These are phyloP conservation scores for Neohortaea acidophila DNA, from an alignment of 495 filamentous ascomycete species.

Conservation along the genomic window DNA sequence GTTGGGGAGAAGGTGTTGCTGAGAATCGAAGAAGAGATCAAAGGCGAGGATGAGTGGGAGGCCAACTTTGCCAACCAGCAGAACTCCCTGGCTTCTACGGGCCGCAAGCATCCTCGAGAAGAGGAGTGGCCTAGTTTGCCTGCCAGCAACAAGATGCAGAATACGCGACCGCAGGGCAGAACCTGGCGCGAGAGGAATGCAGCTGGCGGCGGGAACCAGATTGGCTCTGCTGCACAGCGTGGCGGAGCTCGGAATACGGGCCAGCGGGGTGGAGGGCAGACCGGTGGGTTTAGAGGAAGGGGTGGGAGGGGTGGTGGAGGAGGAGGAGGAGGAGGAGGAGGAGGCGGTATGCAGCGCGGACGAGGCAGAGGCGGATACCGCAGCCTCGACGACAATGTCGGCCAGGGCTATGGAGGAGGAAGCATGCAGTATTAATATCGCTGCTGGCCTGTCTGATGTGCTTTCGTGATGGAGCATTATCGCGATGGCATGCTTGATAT, in stretches of 20 bases:
- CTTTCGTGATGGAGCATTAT: too few species aligned
- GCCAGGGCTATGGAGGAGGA: slow-evolving; percentile 9
- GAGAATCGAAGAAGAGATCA: slow-evolving; percentile 56
- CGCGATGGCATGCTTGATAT: too few species aligned
- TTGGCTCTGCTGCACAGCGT: slow-evolving; percentile 7
- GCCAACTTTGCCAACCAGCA: slow-evolving; percentile 39
- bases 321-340: slow-evolving; percentile 1
- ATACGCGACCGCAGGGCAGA: background rate
- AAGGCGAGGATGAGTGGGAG: slow-evolving; percentile 42
- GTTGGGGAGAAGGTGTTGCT: slow-evolving; percentile 78
- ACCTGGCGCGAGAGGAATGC: slow-evolving; percentile 6
- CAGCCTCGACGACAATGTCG: slow-evolving; percentile 11
- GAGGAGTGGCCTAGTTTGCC: slow-evolving; percentile 31
- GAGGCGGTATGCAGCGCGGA: slow-evolving; percentile 11
- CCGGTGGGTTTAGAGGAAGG: slow-evolving; percentile 10
- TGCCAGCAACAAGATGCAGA: slow-evolving; percentile 4
- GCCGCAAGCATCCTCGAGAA: slow-evolving; percentile 36
- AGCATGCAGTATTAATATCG: slow-evolving; percentile 15
- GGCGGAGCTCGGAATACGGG: slow-evolving; percentile 10
- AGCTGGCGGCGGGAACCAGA: slow-evolving; percentile 1
- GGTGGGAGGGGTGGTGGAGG: slow-evolving; percentile 9
- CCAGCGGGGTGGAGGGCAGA: slow-evolving; percentile 5
- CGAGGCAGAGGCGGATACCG: slow-evolving; percentile 12
- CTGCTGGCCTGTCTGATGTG: too few species aligned
- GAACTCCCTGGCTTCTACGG: slow-evolving; percentile 36